A percentile compares a stretch with the other conserved stretches of the same genome.
phyloP scores from a whole-genome alignment of 176 grass and related monocot species.

The Phragmites australis region DNA sequence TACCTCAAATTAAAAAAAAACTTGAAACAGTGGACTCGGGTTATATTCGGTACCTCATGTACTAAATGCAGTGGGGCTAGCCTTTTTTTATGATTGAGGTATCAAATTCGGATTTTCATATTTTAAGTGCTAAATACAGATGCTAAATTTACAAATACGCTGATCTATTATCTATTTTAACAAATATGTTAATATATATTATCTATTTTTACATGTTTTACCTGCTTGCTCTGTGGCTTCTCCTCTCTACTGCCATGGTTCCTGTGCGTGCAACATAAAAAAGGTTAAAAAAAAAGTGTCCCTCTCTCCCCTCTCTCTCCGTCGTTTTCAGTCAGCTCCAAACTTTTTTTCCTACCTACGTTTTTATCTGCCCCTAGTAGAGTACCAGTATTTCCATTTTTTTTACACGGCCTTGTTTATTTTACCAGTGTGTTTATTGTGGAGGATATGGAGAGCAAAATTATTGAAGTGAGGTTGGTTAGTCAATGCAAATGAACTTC shows the following conservation, averaged over 20 bases:
- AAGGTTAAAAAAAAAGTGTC: slow-evolving; percentile 56
- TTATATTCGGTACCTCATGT: too few relatives aligned
- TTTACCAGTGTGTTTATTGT: background rate
- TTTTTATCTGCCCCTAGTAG: slow-evolving; percentile 22
- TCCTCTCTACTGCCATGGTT: slow-evolving; percentile 40
- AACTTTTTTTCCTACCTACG: background rate
- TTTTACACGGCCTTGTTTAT: background rate
- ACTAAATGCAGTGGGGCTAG: too few relatives aligned
- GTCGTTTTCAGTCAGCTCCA: slow-evolving; percentile 35
- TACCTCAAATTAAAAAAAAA: too few relatives aligned
- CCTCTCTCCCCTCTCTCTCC: background rate
- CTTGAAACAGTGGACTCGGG: too few relatives aligned
- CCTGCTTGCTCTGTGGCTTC: background rate
- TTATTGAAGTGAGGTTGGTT: background rate
- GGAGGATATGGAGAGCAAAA: background rate
- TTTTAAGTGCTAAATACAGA: too few relatives aligned
- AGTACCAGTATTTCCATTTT: background rate
- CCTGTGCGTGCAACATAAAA: slow-evolving; percentile 98
- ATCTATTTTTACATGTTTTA: too few relatives aligned
- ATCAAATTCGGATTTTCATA: too few relatives aligned
- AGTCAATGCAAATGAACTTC: background rate
- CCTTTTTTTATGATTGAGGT: too few relatives aligned
- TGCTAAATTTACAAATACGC: too few relatives aligned
- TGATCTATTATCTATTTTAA: too few relatives aligned
- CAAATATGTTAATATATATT: too few relatives aligned